Conservation (phyloP, 768 basidiomycete species). For the Phaeolepiota aurea region DNA sequence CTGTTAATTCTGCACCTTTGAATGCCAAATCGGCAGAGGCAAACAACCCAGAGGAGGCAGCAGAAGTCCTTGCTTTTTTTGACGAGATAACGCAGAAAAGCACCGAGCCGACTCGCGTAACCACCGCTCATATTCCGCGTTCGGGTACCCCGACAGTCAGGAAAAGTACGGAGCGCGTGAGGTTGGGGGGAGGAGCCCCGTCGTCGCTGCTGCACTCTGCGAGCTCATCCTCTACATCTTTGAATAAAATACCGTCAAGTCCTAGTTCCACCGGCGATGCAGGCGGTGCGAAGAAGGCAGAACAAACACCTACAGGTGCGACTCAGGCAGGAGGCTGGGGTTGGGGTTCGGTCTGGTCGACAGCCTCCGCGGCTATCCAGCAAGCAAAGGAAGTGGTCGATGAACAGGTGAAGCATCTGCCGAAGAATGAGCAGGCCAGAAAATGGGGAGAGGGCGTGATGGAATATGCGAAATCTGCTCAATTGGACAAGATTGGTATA, state of each 20-base stretch:
- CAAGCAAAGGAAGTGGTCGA: constrained; percentile 86
- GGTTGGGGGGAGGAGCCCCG: constrained; percentile 42
- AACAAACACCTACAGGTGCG: constrained; percentile 13
- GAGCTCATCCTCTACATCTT: constrained; percentile 32
- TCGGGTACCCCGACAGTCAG: constrained; percentile 64
- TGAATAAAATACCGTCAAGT: constrained; percentile 14
- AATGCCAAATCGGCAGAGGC: constrained; percentile 13
- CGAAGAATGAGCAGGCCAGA: constrained; percentile 79
- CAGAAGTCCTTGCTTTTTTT: constrained; percentile 83
- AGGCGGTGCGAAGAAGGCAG: constrained; percentile 14
- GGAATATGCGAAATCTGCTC: constrained; percentile 81
- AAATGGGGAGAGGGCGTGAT: constrained; percentile 85
- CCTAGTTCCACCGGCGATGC: constrained; percentile 1
- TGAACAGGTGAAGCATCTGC: constrained; percentile 84
- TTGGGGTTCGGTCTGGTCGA: constrained; percentile 87
- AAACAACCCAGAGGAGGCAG: constrained; percentile 52
- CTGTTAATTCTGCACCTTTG: constrained; percentile 6
- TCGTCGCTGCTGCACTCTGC: constrained; percentile 29
- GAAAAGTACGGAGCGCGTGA: constrained; percentile 73
- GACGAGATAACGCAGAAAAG: constrained; percentile 94
- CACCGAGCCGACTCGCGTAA: constrained; percentile 61
- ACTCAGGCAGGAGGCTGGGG: constrained; percentile 47
- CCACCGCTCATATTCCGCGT: constrained; percentile 49
- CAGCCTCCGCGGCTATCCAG: constrained; percentile 78
- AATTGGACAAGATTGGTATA: constrained; percentile 84